Conservation (phyloP, 139 green algal genomes). For the Protoeuglena noctilucae region DNA sequence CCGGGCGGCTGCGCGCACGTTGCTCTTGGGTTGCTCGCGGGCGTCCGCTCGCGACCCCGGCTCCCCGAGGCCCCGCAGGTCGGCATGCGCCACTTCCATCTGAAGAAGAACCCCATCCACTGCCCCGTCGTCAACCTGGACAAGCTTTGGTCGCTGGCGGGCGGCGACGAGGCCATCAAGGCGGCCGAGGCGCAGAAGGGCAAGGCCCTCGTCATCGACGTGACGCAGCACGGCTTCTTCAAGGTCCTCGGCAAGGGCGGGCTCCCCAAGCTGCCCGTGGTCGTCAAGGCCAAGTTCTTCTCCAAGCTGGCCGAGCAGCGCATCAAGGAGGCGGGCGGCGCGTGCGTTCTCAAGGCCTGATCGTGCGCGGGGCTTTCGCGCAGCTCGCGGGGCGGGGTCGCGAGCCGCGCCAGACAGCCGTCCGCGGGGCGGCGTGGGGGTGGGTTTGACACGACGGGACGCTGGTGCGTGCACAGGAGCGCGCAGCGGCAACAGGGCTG, state of each 20-base stretch:
- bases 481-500: too few relatives aligned
- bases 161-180: slow-evolving; percentile 61
- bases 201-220: slow-evolving; percentile 79
- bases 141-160: slow-evolving; percentile 88
- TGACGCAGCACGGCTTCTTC: slow-evolving; percentile 86
- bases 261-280: slow-evolving; percentile 78
- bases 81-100: slow-evolving; percentile 96
- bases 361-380: too few relatives aligned
- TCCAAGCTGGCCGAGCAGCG: slow-evolving; percentile 93
- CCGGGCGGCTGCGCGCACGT: too few relatives aligned
- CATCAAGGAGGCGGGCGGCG: slow-evolving; percentile 92
- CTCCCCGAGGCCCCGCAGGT: too few relatives aligned
- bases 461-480: too few relatives aligned
- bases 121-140: slow-evolving; percentile 96
- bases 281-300: slow-evolving; percentile 97
- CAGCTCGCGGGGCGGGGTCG: too few relatives aligned
- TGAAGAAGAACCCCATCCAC: slow-evolving; percentile 86
- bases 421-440: too few relatives aligned
- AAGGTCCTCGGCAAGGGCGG: slow-evolving; percentile 95
- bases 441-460: too few relatives aligned
- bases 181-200: slow-evolving; percentile 53
- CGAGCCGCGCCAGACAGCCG: too few relatives aligned
- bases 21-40: too few relatives aligned
- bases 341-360: slow-evolving; percentile 59
- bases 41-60: too few relatives aligned